Percentiles rank a stretch among this genome's conserved stretches.
phyloP scores from a whole-genome alignment of 1,284 basidiomycete species.

The Testicularia cyperi region DNA sequence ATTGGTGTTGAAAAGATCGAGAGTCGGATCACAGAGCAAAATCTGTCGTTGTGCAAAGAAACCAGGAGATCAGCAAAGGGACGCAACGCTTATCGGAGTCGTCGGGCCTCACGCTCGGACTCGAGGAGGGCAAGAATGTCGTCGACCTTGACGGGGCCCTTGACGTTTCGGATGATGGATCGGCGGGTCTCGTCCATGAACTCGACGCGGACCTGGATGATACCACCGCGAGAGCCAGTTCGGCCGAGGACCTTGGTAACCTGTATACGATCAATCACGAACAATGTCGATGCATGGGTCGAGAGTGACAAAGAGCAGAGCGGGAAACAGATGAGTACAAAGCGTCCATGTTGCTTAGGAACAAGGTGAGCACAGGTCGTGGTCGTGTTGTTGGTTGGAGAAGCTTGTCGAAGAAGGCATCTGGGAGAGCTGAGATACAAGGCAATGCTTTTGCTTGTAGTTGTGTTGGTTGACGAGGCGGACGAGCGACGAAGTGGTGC shows the following conservation, averaged over 20 bases:
- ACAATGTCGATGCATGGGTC: too few relatives aligned
- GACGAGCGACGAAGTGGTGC: too few relatives aligned
- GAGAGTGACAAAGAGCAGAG: background rate
- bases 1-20: too few relatives aligned
- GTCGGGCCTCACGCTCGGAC: constrained; percentile 98
- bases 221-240: constrained; percentile 98
- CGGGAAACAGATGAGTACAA: too few relatives aligned
- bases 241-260: constrained; percentile 84
- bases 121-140: constrained; percentile 97
- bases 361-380: too few relatives aligned
- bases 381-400: too few relatives aligned
- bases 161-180: constrained; percentile 98
- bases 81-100: constrained; percentile 33
- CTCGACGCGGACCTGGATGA: constrained; percentile 99
- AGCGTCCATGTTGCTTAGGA: too few relatives aligned
- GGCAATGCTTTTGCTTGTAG: too few relatives aligned
- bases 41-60: background rate
- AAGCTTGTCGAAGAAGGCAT: too few relatives aligned
- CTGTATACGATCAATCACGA: too few relatives aligned
- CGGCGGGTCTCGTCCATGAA: constrained; percentile 97
- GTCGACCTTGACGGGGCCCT: constrained; percentile 93
- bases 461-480: too few relatives aligned
- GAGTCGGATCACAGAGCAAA: background rate
- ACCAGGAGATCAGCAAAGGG: background rate
- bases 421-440: too few relatives aligned